Evolutionary conservation across 2,329 filamentous ascomycete genomes (phyloP).

Genomic region (Pseudopyrenochaeta lycopersici): DNA sequence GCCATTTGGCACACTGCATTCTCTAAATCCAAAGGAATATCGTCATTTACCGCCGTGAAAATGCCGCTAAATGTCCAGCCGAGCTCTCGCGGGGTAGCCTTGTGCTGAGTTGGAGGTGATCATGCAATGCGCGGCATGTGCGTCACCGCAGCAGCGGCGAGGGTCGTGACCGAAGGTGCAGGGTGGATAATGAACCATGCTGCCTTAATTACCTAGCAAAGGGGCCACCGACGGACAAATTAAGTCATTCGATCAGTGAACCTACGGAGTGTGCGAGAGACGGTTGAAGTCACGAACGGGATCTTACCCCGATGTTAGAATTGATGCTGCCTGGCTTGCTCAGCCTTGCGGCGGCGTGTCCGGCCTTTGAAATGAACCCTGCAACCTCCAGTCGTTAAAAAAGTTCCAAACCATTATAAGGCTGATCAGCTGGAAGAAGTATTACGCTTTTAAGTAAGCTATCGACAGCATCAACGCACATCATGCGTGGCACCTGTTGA

Average conservation of each 20-base stretch:
- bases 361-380: conserved; percentile 25
- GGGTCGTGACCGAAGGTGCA: conserved; percentile 33
- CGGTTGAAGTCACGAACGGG: conserved; percentile 14
- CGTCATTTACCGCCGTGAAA: conserved; percentile 35
- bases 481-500: conserved; percentile 20
- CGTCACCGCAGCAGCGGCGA: conserved; percentile 39
- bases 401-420: conserved; percentile 33
- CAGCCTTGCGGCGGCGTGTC: conserved; percentile 27
- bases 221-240: conserved; percentile 4
- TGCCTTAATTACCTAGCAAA: conserved; percentile 14
- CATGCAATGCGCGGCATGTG: conserved; percentile 38
- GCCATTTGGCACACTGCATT: conserved; percentile 10
- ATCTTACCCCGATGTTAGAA: conserved; percentile 17
- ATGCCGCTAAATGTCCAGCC: conserved; percentile 32
- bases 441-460: conserved; percentile 21
- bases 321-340: conserved; percentile 19
- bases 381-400: conserved; percentile 39
- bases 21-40: conserved; percentile 26
- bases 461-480: conserved; percentile 17
- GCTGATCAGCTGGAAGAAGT: conserved; percentile 38
- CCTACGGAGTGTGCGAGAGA: background rate
- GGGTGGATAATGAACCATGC: conserved; percentile 23
- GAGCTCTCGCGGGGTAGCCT: conserved; percentile 24
- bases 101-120: conserved; percentile 21
- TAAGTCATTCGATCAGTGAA: conserved; percentile 5